A percentile compares a stretch with the other conserved stretches of the same genome.
Conservation (phyloP, 176 grass and related monocot species). For the Bromus sterilis region DNA sequence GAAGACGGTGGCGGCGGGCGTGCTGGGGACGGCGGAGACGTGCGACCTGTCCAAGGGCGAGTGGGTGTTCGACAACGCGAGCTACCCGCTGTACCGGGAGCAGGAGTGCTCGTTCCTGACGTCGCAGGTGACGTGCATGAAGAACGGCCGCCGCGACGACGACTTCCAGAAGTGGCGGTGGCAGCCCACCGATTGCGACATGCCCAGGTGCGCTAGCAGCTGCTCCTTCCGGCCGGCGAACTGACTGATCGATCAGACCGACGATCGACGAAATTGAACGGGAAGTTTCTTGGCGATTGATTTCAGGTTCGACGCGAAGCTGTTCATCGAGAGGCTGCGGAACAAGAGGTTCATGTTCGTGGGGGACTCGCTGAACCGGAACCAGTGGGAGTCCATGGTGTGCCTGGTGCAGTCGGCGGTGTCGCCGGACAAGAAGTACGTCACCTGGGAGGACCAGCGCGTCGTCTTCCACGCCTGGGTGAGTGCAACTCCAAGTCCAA, state of each 20-base stretch:
- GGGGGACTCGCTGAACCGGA: conserved; percentile 90
- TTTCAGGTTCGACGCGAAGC: conserved; percentile 67
- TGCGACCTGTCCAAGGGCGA: conserved; percentile 64
- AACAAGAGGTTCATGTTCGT: conserved; percentile 85
- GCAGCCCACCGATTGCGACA: conserved; percentile 67
- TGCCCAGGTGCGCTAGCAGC: conserved; percentile 73
- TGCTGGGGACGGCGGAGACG: conserved; percentile 41
- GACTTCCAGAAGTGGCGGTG: conserved; percentile 86
- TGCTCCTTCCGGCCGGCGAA: no score
- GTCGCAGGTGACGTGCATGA: conserved; percentile 81
- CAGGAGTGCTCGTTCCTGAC: conserved; percentile 78
- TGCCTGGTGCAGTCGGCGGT: conserved; percentile 61
- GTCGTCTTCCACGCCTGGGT: conserved; percentile 78
- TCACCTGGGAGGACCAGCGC: conserved; percentile 59
- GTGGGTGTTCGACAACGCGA: conserved; percentile 74
- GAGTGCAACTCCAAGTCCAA: background rate
- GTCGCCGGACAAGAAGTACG: conserved; percentile 67
- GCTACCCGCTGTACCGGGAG: conserved; percentile 72
- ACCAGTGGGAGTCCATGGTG: conserved; percentile 96
- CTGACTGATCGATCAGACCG: background rate
- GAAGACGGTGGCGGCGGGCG: conserved; percentile 33
- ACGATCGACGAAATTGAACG: background rate
- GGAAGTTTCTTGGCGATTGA: no score
- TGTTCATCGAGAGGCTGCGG: conserved; percentile 64
- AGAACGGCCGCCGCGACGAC: conserved; percentile 82